Conservation (phyloP, 1,139 yeast species). For the Yamadazyma trypodendri region DNA sequence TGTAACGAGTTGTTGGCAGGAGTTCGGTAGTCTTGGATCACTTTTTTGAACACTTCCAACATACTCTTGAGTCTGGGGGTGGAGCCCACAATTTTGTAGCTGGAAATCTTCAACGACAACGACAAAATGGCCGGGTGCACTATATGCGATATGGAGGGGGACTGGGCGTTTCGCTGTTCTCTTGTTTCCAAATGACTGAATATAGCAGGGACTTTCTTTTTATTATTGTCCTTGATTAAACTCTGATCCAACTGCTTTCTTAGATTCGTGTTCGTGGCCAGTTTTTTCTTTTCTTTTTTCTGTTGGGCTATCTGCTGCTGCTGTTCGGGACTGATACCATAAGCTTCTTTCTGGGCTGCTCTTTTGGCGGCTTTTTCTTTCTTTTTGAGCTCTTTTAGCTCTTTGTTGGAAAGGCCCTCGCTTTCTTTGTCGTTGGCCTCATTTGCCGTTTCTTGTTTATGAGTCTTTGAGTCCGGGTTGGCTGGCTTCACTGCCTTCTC, state of each 20-base stretch:
- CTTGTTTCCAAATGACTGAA: constrained; percentile 88
- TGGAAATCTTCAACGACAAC: constrained; percentile 76
- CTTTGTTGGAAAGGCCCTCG: constrained; percentile 61
- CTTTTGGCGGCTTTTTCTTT: constrained; percentile 88
- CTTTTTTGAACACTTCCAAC: constrained; percentile 81
- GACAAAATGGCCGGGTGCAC: constrained; percentile 87
- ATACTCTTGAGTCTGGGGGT: constrained; percentile 80
- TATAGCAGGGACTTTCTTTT: constrained; percentile 55
- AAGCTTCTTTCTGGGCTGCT: constrained; percentile 62
- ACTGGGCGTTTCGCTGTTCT: constrained; percentile 71
- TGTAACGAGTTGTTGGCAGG: constrained; percentile 85
- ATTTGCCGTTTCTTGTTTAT: constrained; percentile 8
- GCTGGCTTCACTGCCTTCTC: too few relatives aligned
- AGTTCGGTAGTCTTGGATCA: constrained; percentile 77
- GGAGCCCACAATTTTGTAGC: constrained; percentile 87
- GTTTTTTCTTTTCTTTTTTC: constrained; percentile 39
- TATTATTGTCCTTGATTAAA: constrained; percentile 40
- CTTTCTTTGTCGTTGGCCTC: constrained; percentile 1
- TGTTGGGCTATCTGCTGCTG: constrained; percentile 40
- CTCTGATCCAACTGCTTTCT: constrained; percentile 58
- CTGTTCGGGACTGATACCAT: constrained; percentile 47
- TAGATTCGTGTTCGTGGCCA: constrained; percentile 47
- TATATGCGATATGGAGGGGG: constrained; percentile 60
- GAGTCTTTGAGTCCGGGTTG: constrained; percentile 1
- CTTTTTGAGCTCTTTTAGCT: constrained; percentile 82